Evolutionary conservation across 495 filamentous ascomycete species (phyloP).

Genomic region (Cenococcum geophilum): DNA sequence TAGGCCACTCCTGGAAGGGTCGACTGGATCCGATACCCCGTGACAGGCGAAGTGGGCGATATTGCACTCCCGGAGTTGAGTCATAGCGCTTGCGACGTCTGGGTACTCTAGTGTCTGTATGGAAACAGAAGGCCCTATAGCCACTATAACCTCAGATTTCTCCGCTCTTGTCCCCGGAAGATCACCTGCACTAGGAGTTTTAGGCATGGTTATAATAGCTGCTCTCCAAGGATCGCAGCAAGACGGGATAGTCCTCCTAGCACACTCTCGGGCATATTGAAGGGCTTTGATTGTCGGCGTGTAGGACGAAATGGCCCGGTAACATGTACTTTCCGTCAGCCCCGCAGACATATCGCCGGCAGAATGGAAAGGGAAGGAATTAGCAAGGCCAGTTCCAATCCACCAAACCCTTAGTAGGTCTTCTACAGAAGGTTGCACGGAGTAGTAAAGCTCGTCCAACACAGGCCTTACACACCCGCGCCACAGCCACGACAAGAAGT

Average conservation of each 20-base stretch:
- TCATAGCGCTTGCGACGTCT: conserved; percentile 4
- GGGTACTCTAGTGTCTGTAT: conserved; percentile 9
- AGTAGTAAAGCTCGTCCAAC: no score
- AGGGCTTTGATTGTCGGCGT: conserved; percentile 24
- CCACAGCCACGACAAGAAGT: no score
- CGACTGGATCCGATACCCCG: neutral
- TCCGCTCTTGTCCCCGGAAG: neutral
- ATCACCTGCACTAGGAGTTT: neutral
- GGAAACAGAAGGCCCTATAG: conserved; percentile 6
- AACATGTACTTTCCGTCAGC: conserved; percentile 4
- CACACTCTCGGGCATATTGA: conserved; percentile 10
- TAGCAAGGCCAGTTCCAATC: no score
- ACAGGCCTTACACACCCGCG: no score
- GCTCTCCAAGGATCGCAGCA: neutral
- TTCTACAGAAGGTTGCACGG: no score
- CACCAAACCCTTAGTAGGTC: no score
- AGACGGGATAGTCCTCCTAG: neutral
- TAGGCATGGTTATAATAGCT: no score
- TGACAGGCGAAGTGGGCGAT: neutral
- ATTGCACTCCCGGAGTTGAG: neutral
- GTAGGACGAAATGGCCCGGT: conserved; percentile 24
- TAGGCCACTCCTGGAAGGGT: neutral
- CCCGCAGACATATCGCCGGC: conserved; percentile 10
- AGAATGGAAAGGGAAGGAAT: conserved; percentile 23
- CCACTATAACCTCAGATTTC: conserved; percentile 7